Evolutionary conservation across 306 rosid species (phyloP).

Genomic region (Cucurbita argyrosperma): DNA sequence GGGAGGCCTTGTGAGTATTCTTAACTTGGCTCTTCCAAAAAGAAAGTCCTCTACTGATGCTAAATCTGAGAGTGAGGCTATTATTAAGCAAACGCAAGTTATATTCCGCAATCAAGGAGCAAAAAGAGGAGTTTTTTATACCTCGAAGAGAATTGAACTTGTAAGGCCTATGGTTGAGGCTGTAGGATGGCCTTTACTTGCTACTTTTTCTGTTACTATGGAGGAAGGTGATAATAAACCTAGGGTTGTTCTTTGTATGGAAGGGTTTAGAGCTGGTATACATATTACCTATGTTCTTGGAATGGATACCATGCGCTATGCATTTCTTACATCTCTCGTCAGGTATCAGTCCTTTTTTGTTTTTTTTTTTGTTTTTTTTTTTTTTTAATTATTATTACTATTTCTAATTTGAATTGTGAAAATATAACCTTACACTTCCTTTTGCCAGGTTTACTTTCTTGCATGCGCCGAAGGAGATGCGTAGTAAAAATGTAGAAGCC

Average conservation of each 20-base stretch:
- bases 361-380: background rate
- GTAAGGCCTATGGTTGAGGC: slow-evolving; percentile 99
- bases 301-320: slow-evolving; percentile 99
- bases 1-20: slow-evolving; percentile 79
- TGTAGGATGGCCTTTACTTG: slow-evolving; percentile 99
- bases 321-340: slow-evolving; percentile 90
- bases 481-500: slow-evolving; percentile 95
- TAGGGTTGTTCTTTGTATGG: slow-evolving; percentile 86
- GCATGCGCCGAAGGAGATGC: slow-evolving; percentile 99
- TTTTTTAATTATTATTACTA: background rate
- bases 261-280: slow-evolving; percentile 97
- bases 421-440: background rate
- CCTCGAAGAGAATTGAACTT: slow-evolving; percentile 89
- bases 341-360: slow-evolving; percentile 32
- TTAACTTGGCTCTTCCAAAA: slow-evolving; percentile 89
- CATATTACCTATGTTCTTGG: slow-evolving; percentile 81
- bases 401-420: background rate
- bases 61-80: slow-evolving; percentile 81
- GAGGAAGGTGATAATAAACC: slow-evolving; percentile 97
- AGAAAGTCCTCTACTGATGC: slow-evolving; percentile 52
- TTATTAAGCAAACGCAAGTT: slow-evolving; percentile 82
- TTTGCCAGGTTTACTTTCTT: slow-evolving; percentile 85
- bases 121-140: slow-evolving; percentile 80
- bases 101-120: slow-evolving; percentile 74
- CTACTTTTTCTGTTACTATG: slow-evolving; percentile 96